Conservation (phyloP, 163 green algal species). For the Chlamydomonas reinhardtii region DNA sequence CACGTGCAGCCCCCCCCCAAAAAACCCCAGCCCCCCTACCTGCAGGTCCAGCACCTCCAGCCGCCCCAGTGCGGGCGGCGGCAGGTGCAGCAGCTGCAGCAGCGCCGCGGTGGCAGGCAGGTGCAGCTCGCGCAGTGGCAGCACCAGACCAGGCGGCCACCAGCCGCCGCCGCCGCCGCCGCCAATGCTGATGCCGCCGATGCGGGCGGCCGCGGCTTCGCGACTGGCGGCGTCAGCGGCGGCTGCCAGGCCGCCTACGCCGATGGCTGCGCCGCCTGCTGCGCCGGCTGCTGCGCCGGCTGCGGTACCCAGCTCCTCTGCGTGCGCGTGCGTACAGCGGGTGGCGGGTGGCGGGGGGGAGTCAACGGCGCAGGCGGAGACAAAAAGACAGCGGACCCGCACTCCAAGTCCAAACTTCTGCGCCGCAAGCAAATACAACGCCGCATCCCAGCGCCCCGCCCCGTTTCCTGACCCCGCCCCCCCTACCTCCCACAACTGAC, state of each 20-base stretch:
- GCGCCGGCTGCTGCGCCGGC: background rate
- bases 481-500: background rate
- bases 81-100: constrained; percentile 43
- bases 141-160: constrained; percentile 3
- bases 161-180: background rate
- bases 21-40: background rate
- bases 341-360: too few species aligned
- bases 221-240: background rate
- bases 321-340: too few species aligned
- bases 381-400: too few species aligned
- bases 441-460: background rate
- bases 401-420: too few species aligned
- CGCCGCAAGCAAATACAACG: background rate
- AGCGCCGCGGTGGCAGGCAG: constrained; percentile 34
- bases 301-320: constrained; percentile 21
- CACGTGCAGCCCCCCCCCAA: too few species aligned
- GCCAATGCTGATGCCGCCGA: too few species aligned
- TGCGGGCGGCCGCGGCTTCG: background rate
- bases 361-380: too few species aligned
- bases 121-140: constrained; percentile 40
- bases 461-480: background rate
- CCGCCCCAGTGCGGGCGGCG: background rate
- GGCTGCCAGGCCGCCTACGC: background rate
- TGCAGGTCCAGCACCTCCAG: constrained; percentile 35
- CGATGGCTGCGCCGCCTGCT: background rate